Evolutionary conservation across 2,329 filamentous ascomycete species (phyloP).

Genomic region (Ceratocystis variospora): DNA sequence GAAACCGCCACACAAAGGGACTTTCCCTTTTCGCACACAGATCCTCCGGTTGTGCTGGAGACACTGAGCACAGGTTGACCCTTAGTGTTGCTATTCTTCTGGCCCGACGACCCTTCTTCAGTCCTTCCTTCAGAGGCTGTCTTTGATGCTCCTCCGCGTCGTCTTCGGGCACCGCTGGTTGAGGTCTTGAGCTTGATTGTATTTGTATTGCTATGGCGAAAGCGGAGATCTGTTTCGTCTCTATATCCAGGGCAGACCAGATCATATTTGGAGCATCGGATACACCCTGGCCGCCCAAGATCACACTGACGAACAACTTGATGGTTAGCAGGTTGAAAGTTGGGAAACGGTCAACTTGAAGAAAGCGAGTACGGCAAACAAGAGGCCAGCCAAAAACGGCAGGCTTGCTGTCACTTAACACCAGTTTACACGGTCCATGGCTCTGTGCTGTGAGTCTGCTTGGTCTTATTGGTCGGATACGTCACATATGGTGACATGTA

Average conservation of each 20-base stretch:
- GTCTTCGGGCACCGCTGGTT: neutral
- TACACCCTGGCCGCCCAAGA: slow-evolving; percentile 17
- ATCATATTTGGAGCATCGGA: slow-evolving; percentile 16
- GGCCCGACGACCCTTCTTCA: neutral
- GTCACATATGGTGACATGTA: neutral
- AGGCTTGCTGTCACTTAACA: neutral
- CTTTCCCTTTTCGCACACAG: neutral
- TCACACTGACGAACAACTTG: slow-evolving; percentile 12
- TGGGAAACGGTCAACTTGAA: neutral
- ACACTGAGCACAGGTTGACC: neutral
- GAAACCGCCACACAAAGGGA: neutral
- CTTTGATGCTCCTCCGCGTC: neutral
- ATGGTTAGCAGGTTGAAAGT: neutral
- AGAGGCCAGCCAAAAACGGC: neutral
- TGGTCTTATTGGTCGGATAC: too few species aligned
- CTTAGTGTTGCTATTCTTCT: neutral
- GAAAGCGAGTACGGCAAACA: neutral
- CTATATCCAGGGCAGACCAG: slow-evolving; percentile 16
- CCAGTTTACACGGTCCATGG: neutral
- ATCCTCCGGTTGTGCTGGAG: neutral
- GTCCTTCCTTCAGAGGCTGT: neutral
- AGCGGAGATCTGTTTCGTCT: slow-evolving; percentile 18
- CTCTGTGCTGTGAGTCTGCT: too few species aligned
- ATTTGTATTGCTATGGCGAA: slow-evolving; percentile 19
- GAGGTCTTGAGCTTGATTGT: slow-evolving; percentile 16